These are phyloP conservation scores for Suaeda aralocaspica DNA, from an alignment of 148 eudicot species.

Conservation along the genomic window DNA sequence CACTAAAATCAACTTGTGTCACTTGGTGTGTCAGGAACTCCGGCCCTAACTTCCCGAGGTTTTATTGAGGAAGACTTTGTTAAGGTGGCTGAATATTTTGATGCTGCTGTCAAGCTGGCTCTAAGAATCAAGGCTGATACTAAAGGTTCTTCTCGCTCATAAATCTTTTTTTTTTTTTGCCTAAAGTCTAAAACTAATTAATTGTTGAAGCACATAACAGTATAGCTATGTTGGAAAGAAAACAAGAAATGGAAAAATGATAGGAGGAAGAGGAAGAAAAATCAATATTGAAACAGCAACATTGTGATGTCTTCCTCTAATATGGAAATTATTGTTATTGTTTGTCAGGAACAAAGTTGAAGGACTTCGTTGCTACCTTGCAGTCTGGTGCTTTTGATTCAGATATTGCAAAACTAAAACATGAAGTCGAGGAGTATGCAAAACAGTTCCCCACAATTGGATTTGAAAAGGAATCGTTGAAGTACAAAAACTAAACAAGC, in stretches of 20 bases:
- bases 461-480: slow-evolving; percentile 88
- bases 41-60: slow-evolving; percentile 96
- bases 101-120: slow-evolving; percentile 80
- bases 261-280: neutral
- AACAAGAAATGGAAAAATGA: neutral
- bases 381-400: slow-evolving; percentile 62
- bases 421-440: slow-evolving; percentile 88
- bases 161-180: neutral
- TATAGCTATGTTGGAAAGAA: neutral
- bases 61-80: slow-evolving; percentile 90
- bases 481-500: slow-evolving; percentile 68
- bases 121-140: slow-evolving; percentile 69
- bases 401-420: slow-evolving; percentile 73
- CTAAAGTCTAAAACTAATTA: neutral
- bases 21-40: slow-evolving; percentile 60
- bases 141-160: slow-evolving; percentile 41
- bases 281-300: neutral
- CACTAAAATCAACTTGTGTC: slow-evolving; percentile 9
- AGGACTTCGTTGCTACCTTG: slow-evolving; percentile 82
- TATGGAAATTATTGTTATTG: neutral
- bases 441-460: slow-evolving; percentile 98
- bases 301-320: neutral
- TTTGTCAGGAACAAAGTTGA: slow-evolving; percentile 81
- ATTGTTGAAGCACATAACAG: neutral
- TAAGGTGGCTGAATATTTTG: slow-evolving; percentile 92